Base-by-base conservation (phyloP, 176 grass and related monocot species). In the Musa beccarii region DNA sequence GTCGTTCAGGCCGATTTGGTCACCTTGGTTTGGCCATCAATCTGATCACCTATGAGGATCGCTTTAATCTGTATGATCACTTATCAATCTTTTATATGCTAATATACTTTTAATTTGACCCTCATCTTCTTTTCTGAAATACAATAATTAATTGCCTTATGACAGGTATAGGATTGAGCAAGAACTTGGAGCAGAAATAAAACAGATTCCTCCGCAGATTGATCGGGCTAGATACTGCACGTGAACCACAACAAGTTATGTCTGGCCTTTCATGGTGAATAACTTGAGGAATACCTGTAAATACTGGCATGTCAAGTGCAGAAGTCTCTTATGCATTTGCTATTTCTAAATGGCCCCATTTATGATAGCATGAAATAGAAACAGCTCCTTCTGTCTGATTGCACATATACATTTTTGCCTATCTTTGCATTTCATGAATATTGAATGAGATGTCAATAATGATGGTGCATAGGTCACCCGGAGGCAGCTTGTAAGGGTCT, bases 101-200 rank as follows among this genome's bases (percentile, higher is more conserved):
- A 12, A n/a, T n/a, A 29, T 15, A 1, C 24, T 84, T 8, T 29
- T 80, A 9, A 53, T 66, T 83, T 9, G 66, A 2, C 76, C 49
- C 15, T 66, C 1, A 54, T 66, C 51, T 1, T 29, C 76, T 57
- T 79, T 76, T 62, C 49, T 80, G n/a, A 63, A 24, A 64, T 69
- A 11, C 25, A 13, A 16, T 53, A 22, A 54, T 78, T 70, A 55
- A 51, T 67, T 66, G 26, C 66, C 52, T 55, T 6, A 67, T 50
- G 43, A 13, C 85, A 92, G 89, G 70, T 84, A 96, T 85, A 76
- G 89, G 70, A 96, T 92, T 78, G 93, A 92, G 75, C 87, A 92
- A 78, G 92, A 96, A 79, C 89, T 96, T 84, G 89, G 92, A 75
- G 90, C 92, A 54, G 89, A 92, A 79, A 96, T 96, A 86, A 96